A percentile compares a stretch with the other conserved stretches of the same genome.
These are phyloP conservation scores for Vanderwaltozyma yarrowii DNA, from an alignment of 805 yeast genomes.

Conservation along the genomic window DNA sequence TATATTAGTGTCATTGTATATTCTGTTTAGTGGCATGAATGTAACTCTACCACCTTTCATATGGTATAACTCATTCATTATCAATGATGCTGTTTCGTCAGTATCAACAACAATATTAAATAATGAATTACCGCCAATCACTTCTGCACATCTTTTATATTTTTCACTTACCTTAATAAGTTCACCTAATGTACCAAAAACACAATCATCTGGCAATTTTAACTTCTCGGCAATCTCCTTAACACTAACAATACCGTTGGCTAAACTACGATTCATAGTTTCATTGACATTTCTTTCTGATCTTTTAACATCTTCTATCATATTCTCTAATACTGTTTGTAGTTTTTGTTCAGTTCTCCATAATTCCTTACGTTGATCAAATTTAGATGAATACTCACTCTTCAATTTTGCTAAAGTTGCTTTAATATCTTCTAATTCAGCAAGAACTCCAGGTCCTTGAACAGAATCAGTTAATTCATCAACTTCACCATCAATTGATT, in stretches of 20 bases:
- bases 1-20: conserved; percentile 32
- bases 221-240: conserved; percentile 49
- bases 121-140: conserved; percentile 75
- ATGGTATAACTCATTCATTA: conserved; percentile 67
- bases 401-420: conserved; percentile 28
- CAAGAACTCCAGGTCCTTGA: conserved; percentile 26
- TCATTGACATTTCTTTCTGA: conserved; percentile 55
- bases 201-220: conserved; percentile 44
- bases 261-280: conserved; percentile 65
- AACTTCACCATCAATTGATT: conserved; percentile 22
- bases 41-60: conserved; percentile 78
- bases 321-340: conserved; percentile 45
- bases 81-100: conserved; percentile 68
- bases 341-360: conserved; percentile 75
- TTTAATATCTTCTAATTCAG: conserved; percentile 28
- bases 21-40: conserved; percentile 77
- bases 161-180: conserved; percentile 71
- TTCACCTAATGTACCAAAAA: conserved; percentile 81
- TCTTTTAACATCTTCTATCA: conserved; percentile 42
- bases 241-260: conserved; percentile 61
- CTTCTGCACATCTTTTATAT: conserved; percentile 79
- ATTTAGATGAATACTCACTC: conserved; percentile 33
- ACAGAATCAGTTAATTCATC: conserved; percentile 30
- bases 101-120: conserved; percentile 85
- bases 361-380: conserved; percentile 57